Percentiles rank a stretch among this genome's conserved stretches.
These are phyloP conservation scores for Lyophyllum shimeji DNA, from an alignment of 768 basidiomycete species.

Conservation along the genomic window DNA sequence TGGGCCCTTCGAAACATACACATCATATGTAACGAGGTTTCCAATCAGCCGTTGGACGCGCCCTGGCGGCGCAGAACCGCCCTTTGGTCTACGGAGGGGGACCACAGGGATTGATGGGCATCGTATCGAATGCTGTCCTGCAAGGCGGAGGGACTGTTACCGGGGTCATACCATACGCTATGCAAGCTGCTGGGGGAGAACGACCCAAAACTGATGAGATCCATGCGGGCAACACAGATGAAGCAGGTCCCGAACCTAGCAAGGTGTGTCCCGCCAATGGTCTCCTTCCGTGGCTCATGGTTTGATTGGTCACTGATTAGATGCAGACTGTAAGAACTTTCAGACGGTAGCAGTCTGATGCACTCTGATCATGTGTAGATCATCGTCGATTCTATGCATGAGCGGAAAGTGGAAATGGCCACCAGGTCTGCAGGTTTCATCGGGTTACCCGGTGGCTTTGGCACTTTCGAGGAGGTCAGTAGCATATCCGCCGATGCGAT, in stretches of 20 bases:
- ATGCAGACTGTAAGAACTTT: conserved; percentile 12
- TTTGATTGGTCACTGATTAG: not conserved
- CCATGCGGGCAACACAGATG: conserved; percentile 14
- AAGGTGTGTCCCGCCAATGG: conserved; percentile 18
- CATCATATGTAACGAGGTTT: not conserved
- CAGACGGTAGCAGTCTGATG: not conserved
- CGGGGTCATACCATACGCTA: conserved; percentile 78
- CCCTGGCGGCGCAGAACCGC: conserved; percentile 58
- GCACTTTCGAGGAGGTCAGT: conserved; percentile 89
- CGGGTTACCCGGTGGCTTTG: conserved; percentile 90
- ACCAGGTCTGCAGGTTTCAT: conserved; percentile 77
- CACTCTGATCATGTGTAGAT: conserved; percentile 38
- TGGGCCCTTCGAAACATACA: conserved; percentile 10
- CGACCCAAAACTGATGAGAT: conserved; percentile 41
- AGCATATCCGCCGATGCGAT: not conserved
- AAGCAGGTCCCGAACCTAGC: conserved; percentile 22
- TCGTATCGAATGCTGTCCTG: conserved; percentile 65
- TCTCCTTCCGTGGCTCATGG: not conserved
- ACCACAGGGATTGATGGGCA: conserved; percentile 81
- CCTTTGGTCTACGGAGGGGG: conserved; percentile 90
- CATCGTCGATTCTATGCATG: conserved; percentile 80
- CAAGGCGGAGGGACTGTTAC: conserved; percentile 70
- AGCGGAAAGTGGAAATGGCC: conserved; percentile 92
- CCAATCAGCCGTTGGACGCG: conserved; percentile 64
- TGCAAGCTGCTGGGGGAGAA: conserved; percentile 67